Conservation (phyloP, 441 rosid genomes). For the Flueggea neowawraea region DNA sequence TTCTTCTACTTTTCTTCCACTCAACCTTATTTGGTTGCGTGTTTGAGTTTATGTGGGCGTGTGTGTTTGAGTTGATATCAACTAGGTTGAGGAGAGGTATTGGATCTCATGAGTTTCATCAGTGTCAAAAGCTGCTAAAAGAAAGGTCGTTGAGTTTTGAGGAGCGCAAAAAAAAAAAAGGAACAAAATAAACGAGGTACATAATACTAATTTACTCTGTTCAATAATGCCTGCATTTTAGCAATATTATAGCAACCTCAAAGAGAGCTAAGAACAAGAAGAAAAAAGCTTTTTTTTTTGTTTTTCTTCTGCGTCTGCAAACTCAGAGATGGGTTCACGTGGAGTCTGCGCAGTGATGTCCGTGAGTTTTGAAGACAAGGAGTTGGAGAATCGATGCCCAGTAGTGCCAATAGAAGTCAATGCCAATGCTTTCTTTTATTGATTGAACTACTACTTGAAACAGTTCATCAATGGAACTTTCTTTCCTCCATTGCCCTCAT, state of each 20-base stretch:
- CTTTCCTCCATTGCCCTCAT: too few species aligned
- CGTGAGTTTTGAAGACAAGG: constrained; percentile 46
- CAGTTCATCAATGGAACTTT: constrained; percentile 11
- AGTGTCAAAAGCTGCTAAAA: too few species aligned
- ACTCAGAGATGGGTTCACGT: constrained; percentile 55
- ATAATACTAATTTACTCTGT: constrained; percentile 2
- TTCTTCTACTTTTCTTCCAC: too few species aligned
- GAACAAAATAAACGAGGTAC: not conserved
- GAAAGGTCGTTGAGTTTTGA: too few species aligned
- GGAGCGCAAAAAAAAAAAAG: constrained; percentile 16
- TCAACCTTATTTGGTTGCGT: too few species aligned
- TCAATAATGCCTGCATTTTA: constrained; percentile 19
- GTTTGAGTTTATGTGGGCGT: constrained; percentile 49
- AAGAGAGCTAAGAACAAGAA: too few species aligned
- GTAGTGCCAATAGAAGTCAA: too few species aligned
- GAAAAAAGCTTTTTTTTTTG: constrained; percentile 22
- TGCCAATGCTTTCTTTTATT: not conserved
- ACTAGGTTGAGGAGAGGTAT: constrained; percentile 17
- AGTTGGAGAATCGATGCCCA: constrained; percentile 37
- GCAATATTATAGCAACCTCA: constrained; percentile 4
- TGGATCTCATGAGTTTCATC: too few species aligned
- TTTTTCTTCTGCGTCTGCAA: constrained; percentile 27
- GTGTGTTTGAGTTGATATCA: constrained; percentile 6
- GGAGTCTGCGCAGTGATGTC: constrained; percentile 38
- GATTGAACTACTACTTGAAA: too few species aligned